Base-by-base conservation (phyloP, 1,284 basidiomycete genomes). In the Tremellales sp. region DNA sequence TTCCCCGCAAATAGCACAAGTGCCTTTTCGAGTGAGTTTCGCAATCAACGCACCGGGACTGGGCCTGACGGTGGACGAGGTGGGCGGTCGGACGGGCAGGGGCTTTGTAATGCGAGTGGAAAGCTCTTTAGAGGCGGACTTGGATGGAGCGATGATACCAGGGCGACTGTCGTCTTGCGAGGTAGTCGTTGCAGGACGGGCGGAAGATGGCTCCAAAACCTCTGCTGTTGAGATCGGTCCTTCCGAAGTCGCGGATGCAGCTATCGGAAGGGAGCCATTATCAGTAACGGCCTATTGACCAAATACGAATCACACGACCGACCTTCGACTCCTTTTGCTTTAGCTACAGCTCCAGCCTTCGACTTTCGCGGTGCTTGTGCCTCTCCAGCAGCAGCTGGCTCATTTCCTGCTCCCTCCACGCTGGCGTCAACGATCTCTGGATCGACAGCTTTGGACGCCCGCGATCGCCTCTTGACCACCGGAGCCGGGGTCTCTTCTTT, bases 1-100 rank as follows among this genome's bases (percentile, higher is more conserved):
- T 36, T 43, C 31, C n/a, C 7, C 18, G 42, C 55, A 63, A 38
- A 63, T 63, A 25, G 50, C 32, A 37, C 61, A 60, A 5, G 42
- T 38, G 10, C 39, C 53, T 9, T 47, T 19, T 5, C n/a, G 33
- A n/a, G 14, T 22, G 25, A 7, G 45, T 37, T 50, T 31, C 25
- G 45, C 26, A 16, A 38, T 41, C 34, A 21, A 36, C 9, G 34
- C 22, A 9, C 34, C 34, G n/a, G n/a, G n/a, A n/a, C n/a, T n/a
- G n/a, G n/a, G n/a, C n/a, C n/a, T n/a, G n/a, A n/a, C n/a, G n/a
- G n/a, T n/a, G n/a, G n/a, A n/a, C n/a, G n/a, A n/a, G n/a, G n/a
- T n/a, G n/a, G n/a, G n/a, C n/a, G n/a, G n/a, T n/a, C n/a, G n/a
- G n/a, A n/a, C n/a, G n/a, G n/a, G n/a, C 12, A 52, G 16, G 26